phyloP scores from a whole-genome alignment of 345 rosid genomes.

The Cardamine resedifolia region DNA sequence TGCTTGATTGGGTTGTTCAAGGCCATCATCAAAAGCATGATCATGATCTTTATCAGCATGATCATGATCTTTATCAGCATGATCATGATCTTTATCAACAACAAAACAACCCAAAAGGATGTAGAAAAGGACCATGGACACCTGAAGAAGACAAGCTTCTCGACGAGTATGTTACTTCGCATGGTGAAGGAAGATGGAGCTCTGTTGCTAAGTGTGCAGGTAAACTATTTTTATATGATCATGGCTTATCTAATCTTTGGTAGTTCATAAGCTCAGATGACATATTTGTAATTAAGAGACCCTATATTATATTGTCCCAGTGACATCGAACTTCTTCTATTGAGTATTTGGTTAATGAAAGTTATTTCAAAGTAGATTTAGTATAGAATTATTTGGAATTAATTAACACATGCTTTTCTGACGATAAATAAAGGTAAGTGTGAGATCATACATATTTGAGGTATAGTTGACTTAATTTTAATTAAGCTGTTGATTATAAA shows the following conservation, averaged over 20 bases:
- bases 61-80: constrained; percentile 26
- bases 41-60: constrained; percentile 25
- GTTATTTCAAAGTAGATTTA: neutral
- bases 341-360: neutral
- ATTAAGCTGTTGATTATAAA: neutral
- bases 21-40: constrained; percentile 27
- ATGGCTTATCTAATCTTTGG: too few relatives aligned
- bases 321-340: neutral
- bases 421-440: constrained; percentile 3
- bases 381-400: neutral
- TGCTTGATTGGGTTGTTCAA: constrained; percentile 51
- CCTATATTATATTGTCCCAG: neutral
- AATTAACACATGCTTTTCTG: constrained; percentile 1
- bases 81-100: constrained; percentile 27
- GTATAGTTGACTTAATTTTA: constrained; percentile 18
- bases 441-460: constrained; percentile 3
- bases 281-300: neutral
- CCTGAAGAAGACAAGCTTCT: constrained; percentile 76
- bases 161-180: constrained; percentile 48
- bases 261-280: neutral
- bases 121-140: constrained; percentile 93
- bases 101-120: constrained; percentile 39
- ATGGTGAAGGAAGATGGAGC: constrained; percentile 91
- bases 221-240: constrained; percentile 42
- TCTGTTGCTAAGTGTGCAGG: constrained; percentile 65